Conservation (phyloP, 106 monocot genomes). For the Dioscorea zingiberensis region DNA sequence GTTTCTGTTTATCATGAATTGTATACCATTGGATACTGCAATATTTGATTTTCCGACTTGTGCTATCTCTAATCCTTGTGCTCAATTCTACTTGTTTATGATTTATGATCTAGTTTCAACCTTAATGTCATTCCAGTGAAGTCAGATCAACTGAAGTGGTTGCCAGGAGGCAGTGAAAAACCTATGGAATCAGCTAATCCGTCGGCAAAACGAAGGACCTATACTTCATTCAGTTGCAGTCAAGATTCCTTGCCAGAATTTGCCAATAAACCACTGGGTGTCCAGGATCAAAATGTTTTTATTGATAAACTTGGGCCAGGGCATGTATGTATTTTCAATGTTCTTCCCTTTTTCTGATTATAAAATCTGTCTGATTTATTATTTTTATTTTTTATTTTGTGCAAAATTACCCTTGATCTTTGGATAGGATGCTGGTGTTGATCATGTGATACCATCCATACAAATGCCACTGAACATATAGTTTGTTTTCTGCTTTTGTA, state of each 20-base stretch:
- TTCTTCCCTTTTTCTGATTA: too few relatives aligned
- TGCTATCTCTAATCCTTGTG: too few relatives aligned
- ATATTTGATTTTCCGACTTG: too few relatives aligned
- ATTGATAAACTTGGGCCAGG: constrained; percentile 78
- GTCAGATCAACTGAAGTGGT: constrained; percentile 80
- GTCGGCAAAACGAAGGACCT: constrained; percentile 43
- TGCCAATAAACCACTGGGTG: constrained; percentile 42
- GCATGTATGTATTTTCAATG: constrained; percentile 56
- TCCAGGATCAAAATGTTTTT: constrained; percentile 64
- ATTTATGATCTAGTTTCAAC: background rate
- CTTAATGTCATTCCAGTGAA: constrained; percentile 45
- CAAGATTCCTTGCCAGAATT: constrained; percentile 62
- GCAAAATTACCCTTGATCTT: too few relatives aligned
- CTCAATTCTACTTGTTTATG: background rate
- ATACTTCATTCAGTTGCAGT: constrained; percentile 74
- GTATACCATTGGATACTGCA: too few relatives aligned
- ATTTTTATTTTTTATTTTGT: too few relatives aligned
- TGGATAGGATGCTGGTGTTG: too few relatives aligned
- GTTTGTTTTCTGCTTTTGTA: constrained; percentile 11
- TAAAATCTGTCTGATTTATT: background rate
- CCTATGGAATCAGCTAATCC: constrained; percentile 29
- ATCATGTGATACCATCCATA: too few relatives aligned
- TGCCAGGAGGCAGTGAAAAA: constrained; percentile 88
- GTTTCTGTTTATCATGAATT: too few relatives aligned
- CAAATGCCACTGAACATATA: background rate